These are phyloP conservation scores for Xylaria multiplex DNA, from an alignment of 2,329 filamentous ascomycete species.

Conservation along the genomic window DNA sequence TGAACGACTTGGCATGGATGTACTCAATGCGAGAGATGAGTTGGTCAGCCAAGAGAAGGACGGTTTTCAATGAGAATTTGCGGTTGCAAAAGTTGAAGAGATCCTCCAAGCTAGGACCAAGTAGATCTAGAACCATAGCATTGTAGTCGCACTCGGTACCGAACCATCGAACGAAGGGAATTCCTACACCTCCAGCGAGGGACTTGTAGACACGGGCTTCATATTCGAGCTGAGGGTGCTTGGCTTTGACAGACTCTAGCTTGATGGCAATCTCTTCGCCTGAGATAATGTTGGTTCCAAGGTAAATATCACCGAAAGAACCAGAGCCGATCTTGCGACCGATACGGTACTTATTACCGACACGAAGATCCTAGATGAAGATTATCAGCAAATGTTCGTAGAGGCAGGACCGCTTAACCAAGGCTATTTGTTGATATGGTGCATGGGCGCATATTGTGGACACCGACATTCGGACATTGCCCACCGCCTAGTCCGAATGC, in stretches of 20 bases:
- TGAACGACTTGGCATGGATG: conserved; percentile 99
- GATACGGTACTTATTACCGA: conserved; percentile 99
- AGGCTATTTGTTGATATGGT: background rate
- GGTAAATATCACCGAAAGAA: conserved; percentile 97
- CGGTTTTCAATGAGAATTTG: conserved; percentile 99
- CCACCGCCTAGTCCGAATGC: background rate
- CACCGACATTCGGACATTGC: conserved; percentile 33
- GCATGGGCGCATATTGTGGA: conserved; percentile 19
- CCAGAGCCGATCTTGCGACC: conserved; percentile 99
- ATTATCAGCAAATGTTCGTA: conserved; percentile 32
- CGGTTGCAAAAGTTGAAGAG: conserved; percentile 99
- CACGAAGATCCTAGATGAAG: conserved; percentile 83
- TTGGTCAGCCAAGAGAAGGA: conserved; percentile 94
- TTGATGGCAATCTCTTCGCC: conserved; percentile 99
- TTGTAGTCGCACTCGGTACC: conserved; percentile 99
- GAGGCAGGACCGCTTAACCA: background rate
- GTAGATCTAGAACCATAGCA: conserved; percentile 97
- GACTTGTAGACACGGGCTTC: conserved; percentile 93
- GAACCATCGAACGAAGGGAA: conserved; percentile 99
- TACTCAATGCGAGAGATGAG: conserved; percentile 99
- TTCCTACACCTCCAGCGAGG: conserved; percentile 95
- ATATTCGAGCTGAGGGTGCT: conserved; percentile 98
- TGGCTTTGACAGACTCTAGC: conserved; percentile 98
- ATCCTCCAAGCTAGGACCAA: conserved; percentile 95
- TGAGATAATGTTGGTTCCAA: conserved; percentile 99